Evolutionary conservation across 768 basidiomycete species (phyloP).

Genomic region (Lentinula detonsa): DNA sequence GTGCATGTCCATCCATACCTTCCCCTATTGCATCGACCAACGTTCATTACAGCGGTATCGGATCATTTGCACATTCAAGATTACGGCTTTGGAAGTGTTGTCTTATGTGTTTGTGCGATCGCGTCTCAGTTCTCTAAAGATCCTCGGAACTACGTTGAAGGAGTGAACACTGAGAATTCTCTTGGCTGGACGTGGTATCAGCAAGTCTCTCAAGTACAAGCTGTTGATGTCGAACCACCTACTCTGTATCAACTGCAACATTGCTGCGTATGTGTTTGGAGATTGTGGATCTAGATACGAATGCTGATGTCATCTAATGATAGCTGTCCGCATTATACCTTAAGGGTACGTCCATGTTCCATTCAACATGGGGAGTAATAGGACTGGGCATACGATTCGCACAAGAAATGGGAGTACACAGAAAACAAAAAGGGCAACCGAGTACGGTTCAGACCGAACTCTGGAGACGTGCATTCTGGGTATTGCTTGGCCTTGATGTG

Average conservation of each 20-base stretch:
- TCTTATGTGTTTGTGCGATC: conserved; percentile 47
- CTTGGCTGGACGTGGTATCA: conserved; percentile 31
- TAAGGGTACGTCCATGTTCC: conserved; percentile 41
- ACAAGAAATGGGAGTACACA: conserved; percentile 35
- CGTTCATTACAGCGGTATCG: conserved; percentile 34
- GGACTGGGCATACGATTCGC: conserved; percentile 34
- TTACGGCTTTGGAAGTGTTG: conserved; percentile 29
- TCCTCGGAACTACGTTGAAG: conserved; percentile 27
- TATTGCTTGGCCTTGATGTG: neutral
- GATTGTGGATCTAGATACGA: neutral
- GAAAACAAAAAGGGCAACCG: conserved; percentile 13
- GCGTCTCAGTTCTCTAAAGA: conserved; percentile 39
- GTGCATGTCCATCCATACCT: conserved; percentile 25
- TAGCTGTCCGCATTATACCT: conserved; percentile 45
- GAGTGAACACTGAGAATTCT: neutral
- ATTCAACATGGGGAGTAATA: conserved; percentile 30
- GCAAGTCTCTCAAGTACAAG: conserved; percentile 40
- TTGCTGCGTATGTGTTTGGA: conserved; percentile 27
- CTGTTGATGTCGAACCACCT: conserved; percentile 41
- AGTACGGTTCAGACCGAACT: conserved; percentile 35
- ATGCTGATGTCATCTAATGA: neutral
- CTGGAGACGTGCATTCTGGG: conserved; percentile 10
- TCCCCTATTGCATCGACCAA: conserved; percentile 47
- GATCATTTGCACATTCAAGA: neutral
- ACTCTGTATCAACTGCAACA: conserved; percentile 51